These are phyloP conservation scores for Tympanopsis confertula DNA, from an alignment of 2,329 filamentous ascomycete genomes.

Conservation along the genomic window DNA sequence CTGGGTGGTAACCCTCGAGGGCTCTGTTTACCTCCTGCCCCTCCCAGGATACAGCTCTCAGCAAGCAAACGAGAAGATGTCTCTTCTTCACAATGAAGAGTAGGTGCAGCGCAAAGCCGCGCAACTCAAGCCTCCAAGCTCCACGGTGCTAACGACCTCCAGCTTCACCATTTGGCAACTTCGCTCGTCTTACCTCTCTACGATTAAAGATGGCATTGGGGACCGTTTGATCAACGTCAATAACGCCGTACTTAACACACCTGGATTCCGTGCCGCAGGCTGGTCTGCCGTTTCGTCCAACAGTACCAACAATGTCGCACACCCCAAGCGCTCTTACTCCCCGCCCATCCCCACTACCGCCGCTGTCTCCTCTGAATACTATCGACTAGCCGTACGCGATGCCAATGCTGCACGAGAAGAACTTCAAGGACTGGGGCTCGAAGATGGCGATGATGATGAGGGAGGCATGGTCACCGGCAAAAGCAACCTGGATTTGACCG, in stretches of 20 bases:
- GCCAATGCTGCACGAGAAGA: background rate
- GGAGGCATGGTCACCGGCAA: background rate
- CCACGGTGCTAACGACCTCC: slow-evolving; percentile 2
- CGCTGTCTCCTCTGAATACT: slow-evolving; percentile 49
- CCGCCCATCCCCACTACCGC: slow-evolving; percentile 49
- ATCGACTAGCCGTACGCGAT: too few species aligned
- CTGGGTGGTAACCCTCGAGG: too few species aligned
- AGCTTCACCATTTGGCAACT: slow-evolving; percentile 57
- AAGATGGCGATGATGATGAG: background rate
- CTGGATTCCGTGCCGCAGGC: slow-evolving; percentile 52
- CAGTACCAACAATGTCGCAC: slow-evolving; percentile 28
- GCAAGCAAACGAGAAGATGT: slow-evolving; percentile 21
- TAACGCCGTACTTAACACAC: slow-evolving; percentile 48
- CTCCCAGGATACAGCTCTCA: too few species aligned
- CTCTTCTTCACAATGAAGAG: slow-evolving; percentile 38
- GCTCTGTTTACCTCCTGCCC: too few species aligned
- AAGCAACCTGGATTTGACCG: background rate
- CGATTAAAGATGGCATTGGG: slow-evolving; percentile 54
- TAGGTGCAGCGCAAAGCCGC: slow-evolving; percentile 7
- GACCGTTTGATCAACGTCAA: slow-evolving; percentile 56
- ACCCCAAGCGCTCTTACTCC: slow-evolving; percentile 53
- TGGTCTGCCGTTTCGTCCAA: slow-evolving; percentile 31
- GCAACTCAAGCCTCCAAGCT: background rate
- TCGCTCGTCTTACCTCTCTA: slow-evolving; percentile 49
- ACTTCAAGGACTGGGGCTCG: background rate